These are phyloP conservation scores for Umbelopsis sp. DNA, from an alignment of 192 early-diverging fungal genomes.

Conservation along the genomic window DNA sequence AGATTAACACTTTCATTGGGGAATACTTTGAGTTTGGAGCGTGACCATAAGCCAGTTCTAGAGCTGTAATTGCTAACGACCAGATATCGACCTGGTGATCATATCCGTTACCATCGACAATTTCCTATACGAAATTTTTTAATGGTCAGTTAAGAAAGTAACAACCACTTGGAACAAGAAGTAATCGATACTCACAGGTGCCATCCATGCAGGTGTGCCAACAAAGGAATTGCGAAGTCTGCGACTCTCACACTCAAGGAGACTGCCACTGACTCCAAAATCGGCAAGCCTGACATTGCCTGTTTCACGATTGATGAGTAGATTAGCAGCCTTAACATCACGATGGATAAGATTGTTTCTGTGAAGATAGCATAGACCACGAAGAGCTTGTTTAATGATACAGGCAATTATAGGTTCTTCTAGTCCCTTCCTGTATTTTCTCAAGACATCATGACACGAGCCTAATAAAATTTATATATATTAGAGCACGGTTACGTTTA, in stretches of 20 bases:
- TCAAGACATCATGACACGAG: slow-evolving; percentile 32
- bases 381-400: slow-evolving; percentile 41
- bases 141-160: neutral
- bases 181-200: slow-evolving; percentile 35
- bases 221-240: slow-evolving; percentile 60
- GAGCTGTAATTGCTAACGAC: slow-evolving; percentile 45
- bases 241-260: slow-evolving; percentile 16
- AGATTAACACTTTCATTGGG: slow-evolving; percentile 28
- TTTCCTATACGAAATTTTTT: neutral
- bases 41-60: slow-evolving; percentile 41
- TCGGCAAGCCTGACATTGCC: slow-evolving; percentile 66
- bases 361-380: slow-evolving; percentile 70
- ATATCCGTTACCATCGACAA: slow-evolving; percentile 25
- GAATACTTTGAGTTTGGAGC: slow-evolving; percentile 34
- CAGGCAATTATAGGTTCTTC: slow-evolving; percentile 30
- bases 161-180: slow-evolving; percentile 17
- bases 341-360: slow-evolving; percentile 65
- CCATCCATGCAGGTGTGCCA: slow-evolving; percentile 65
- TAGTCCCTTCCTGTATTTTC: slow-evolving; percentile 17
- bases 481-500: neutral
- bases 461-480: slow-evolving; percentile 11
- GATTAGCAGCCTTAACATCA: slow-evolving; percentile 71
- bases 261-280: slow-evolving; percentile 45
- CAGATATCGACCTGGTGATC: slow-evolving; percentile 52
- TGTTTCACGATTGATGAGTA: slow-evolving; percentile 59